These are phyloP conservation scores for Metroxylon sagu DNA, from an alignment of 176 grass and related monocot genomes.

Conservation along the genomic window DNA sequence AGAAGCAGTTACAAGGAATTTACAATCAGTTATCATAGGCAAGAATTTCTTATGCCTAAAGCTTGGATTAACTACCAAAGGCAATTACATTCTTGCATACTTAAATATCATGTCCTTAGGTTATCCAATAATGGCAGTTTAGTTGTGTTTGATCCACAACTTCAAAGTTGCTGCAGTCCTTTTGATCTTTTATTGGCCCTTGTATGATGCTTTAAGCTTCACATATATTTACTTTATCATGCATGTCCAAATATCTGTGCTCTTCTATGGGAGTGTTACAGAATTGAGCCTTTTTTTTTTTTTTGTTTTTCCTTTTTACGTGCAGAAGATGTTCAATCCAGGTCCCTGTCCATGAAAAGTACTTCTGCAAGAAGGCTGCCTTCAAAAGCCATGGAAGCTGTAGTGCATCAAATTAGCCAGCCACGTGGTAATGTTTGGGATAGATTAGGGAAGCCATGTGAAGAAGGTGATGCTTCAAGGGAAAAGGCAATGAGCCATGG, in stretches of 20 bases:
- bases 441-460: constrained; percentile 47
- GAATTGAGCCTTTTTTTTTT: neutral
- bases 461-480: constrained; percentile 20
- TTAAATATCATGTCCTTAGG: too few species aligned
- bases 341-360: constrained; percentile 21
- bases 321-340: constrained; percentile 32
- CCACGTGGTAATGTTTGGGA: constrained; percentile 60
- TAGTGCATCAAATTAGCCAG: constrained; percentile 22
- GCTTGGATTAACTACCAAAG: too few species aligned
- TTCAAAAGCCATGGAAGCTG: constrained; percentile 18
- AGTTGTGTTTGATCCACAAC: too few species aligned
- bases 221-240: too few species aligned
- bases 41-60: constrained; percentile 4
- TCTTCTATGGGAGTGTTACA: neutral
- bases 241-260: too few species aligned
- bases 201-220: too few species aligned
- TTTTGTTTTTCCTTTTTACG: constrained; percentile 14
- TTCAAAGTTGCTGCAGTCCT: too few species aligned
- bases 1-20: constrained; percentile 19
- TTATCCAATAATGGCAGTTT: too few species aligned
- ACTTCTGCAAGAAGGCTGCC: constrained; percentile 27
- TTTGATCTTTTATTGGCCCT: too few species aligned
- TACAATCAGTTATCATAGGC: constrained; percentile 29
- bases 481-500: neutral
- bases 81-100: too few species aligned